Evolutionary conservation across 768 basidiomycete genomes (phyloP), one percentile per base, ranked within the genome.

Genomic region (Fibroporia radiculosa): DNA sequence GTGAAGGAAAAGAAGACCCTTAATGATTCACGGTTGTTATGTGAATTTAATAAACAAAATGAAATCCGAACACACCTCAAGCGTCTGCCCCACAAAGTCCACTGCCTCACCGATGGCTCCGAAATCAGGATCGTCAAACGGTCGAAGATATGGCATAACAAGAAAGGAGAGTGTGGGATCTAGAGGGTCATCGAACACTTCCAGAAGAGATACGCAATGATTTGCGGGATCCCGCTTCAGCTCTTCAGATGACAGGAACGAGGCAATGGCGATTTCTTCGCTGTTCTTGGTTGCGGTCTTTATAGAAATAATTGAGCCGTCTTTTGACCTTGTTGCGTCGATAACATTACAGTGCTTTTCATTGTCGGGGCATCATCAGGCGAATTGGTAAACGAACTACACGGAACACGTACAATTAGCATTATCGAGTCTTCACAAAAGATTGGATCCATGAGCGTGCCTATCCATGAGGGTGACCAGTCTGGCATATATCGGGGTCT

Each of bases 191-290:
- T 19, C 20, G 5, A 59, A 38, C 3, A 36, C 8, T 14, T 58
- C 58, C 24, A 58, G 45, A 2, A 62, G 22, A 0, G 57, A 52
- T 3, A 57, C 52, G 16, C 49, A 60, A 40, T 61, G 58, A 29
- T 60, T 61, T 8, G 11, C 16, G 0, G 59, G 48, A 26, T 53
- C 49, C 11, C 31, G 16, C 3, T 27, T 45, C 6, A 51, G 12
- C 0, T 6, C 28, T 7, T 13, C 4, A 6, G 40, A 25, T 5
- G 47, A 47, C 1, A 60, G 38, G 35, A 48, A 18, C 26, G 7
- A 1, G 2, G 54, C 56, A 2, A 62, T 49, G 0, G 44, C 26
- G 1, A 53, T 42, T 40, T 58, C 57, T 1, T 46, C 28, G 1
- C 16, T 13, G 14, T 41, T 13, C 0, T 11, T 32, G 12, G 26